phyloP scores from a whole-genome alignment of 2,329 filamentous ascomycete genomes.

The Aspergillus tamarii region DNA sequence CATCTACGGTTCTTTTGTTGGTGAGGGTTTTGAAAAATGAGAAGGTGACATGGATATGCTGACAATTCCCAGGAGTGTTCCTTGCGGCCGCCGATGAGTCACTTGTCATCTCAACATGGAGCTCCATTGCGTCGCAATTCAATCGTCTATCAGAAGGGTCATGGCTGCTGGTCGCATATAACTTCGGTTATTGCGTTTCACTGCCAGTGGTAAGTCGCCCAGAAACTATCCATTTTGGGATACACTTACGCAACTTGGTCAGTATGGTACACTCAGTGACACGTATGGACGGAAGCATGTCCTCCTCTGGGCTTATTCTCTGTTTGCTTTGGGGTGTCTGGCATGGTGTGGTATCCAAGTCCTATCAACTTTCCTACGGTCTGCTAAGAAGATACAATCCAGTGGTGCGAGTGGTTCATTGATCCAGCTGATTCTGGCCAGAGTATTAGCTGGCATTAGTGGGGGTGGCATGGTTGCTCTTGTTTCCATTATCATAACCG shows the following conservation, averaged over 20 bases:
- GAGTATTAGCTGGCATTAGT: conserved; percentile 40
- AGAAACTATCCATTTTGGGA: not conserved
- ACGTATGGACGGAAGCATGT: conserved; percentile 48
- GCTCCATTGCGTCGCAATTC: conserved; percentile 52
- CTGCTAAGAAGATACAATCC: not conserved
- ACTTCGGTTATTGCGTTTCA: conserved; percentile 44
- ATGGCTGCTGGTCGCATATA: conserved; percentile 50
- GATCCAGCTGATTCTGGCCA: conserved; percentile 37
- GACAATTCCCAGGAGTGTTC: conserved; percentile 55
- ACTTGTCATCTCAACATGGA: conserved; percentile 66
- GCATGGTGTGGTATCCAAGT: conserved; percentile 20
- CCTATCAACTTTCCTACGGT: rapidly evolving
- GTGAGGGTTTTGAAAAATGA: not conserved
- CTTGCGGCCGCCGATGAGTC: conserved; percentile 64
- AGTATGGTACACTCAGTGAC: conserved; percentile 51
- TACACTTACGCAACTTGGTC: not conserved
- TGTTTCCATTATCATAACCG: conserved; percentile 45
- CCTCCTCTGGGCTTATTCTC: conserved; percentile 42
- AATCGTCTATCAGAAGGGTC: conserved; percentile 43
- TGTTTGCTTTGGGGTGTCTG: conserved; percentile 16
- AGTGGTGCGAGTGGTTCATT: conserved; percentile 7
- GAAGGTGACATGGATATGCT: not conserved
- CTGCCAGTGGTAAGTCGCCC: conserved; percentile 35
- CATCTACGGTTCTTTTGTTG: conserved; percentile 2
- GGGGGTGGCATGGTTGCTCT: conserved; percentile 42